Evolutionary conservation across 805 yeast genomes (phyloP).

Genomic region (Saccharomycopsis microspora): DNA sequence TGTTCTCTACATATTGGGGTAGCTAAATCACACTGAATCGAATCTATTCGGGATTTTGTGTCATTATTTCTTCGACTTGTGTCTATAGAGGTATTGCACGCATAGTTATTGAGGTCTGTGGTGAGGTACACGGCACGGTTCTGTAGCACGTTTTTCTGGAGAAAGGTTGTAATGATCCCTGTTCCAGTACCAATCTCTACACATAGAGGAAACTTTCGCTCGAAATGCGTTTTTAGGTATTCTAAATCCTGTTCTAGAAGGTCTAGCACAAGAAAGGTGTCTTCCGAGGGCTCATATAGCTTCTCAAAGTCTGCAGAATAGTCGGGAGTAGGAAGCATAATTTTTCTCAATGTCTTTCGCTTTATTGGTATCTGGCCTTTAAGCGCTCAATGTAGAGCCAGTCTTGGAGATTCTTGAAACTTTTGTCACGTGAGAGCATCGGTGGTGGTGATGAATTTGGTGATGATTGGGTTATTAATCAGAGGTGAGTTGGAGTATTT

Average conservation of each 20-base stretch:
- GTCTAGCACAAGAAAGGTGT: slow-evolving; percentile 76
- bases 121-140: slow-evolving; percentile 41
- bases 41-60: slow-evolving; percentile 26
- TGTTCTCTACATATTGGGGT: slow-evolving; percentile 31
- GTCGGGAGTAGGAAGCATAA: slow-evolving; percentile 75
- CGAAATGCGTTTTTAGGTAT: slow-evolving; percentile 18
- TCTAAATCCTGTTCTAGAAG: slow-evolving; percentile 51
- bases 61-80: slow-evolving; percentile 29
- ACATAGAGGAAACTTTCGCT: slow-evolving; percentile 36
- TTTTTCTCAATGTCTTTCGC: too few relatives aligned
- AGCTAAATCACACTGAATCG: slow-evolving; percentile 48
- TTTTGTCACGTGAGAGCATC: background rate
- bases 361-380: too few relatives aligned
- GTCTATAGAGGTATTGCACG: slow-evolving; percentile 41
- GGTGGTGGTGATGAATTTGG: too few relatives aligned
- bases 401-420: background rate
- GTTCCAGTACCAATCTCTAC: slow-evolving; percentile 89
- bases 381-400: background rate
- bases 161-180: slow-evolving; percentile 76
- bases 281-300: slow-evolving; percentile 94
- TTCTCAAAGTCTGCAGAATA: slow-evolving; percentile 49
- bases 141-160: slow-evolving; percentile 44
- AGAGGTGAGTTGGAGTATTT: too few relatives aligned
- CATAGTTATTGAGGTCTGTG: slow-evolving; percentile 74
- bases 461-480: too few relatives aligned